Conservation (phyloP, 352 stramenopile genomes). For the Phytopythium vexans region DNA sequence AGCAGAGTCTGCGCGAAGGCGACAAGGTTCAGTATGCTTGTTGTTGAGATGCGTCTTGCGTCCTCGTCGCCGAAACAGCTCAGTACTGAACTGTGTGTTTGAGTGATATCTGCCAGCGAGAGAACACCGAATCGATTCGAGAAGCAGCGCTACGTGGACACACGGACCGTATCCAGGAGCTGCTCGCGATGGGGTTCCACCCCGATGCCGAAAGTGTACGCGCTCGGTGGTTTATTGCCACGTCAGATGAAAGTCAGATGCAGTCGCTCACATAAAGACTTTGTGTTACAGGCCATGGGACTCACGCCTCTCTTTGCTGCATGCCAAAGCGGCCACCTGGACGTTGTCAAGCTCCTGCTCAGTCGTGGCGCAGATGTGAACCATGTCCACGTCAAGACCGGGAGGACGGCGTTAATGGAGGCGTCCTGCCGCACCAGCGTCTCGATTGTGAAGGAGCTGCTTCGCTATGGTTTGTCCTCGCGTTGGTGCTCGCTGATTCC, state of each 20-base stretch:
- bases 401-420: constrained; percentile 63
- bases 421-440: constrained; percentile 32
- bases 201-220: constrained; percentile 55
- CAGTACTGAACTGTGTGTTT: neutral
- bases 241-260: neutral
- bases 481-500: neutral
- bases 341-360: constrained; percentile 47
- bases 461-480: constrained; percentile 60
- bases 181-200: constrained; percentile 51
- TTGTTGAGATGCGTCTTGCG: neutral
- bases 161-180: constrained; percentile 34
- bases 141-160: constrained; percentile 63
- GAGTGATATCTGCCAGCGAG: no score
- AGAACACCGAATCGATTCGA: constrained; percentile 67
- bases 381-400: constrained; percentile 46
- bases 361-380: constrained; percentile 42
- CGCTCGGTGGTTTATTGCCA: neutral
- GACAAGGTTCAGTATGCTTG: constrained; percentile 17
- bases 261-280: neutral
- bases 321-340: constrained; percentile 42
- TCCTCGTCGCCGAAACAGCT: neutral
- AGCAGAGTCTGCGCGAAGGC: constrained; percentile 34
- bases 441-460: constrained; percentile 43
- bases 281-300: constrained; percentile 48
- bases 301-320: constrained; percentile 60